A percentile compares a stretch with the other conserved stretches of the same genome.
These are phyloP conservation scores for Ophiostoma ulmi DNA, from an alignment of 2,329 filamentous ascomycete species.

Conservation along the genomic window DNA sequence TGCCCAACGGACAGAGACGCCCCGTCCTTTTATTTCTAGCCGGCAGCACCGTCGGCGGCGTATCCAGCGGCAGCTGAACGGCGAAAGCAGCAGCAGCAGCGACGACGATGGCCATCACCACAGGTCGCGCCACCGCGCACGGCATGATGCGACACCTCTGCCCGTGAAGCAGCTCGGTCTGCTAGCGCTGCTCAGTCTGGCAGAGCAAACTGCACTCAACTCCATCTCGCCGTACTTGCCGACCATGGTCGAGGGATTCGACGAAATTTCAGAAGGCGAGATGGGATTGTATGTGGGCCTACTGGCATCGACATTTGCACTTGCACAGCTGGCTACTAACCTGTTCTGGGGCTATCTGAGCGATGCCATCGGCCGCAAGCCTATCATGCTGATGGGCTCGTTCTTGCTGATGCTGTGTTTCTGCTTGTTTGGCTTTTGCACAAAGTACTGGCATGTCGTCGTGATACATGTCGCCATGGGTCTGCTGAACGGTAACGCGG, in stretches of 20 bases:
- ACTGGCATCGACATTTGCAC: conserved; percentile 83
- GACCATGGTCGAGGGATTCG: conserved; percentile 82
- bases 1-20: conserved; percentile 46
- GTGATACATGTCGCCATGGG: conserved; percentile 87
- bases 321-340: conserved; percentile 89
- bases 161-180: conserved; percentile 78
- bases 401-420: conserved; percentile 79
- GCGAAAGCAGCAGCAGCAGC: background rate
- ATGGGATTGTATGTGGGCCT: conserved; percentile 85
- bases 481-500: conserved; percentile 88
- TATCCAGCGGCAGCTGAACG: conserved; percentile 18
- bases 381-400: conserved; percentile 76
- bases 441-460: conserved; percentile 75
- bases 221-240: conserved; percentile 94
- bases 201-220: conserved; percentile 94
- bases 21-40: conserved; percentile 4
- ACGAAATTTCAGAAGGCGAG: conserved; percentile 64
- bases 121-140: conserved; percentile 23
- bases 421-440: conserved; percentile 79
- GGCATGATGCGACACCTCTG: conserved; percentile 56
- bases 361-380: conserved; percentile 74
- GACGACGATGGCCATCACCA: conserved; percentile 22
- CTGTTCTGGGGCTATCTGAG: conserved; percentile 86
- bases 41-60: conserved; percentile 24
- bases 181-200: conserved; percentile 80